A percentile compares a stretch with the other conserved stretches of the same genome.
Evolutionary conservation across 345 rosid genomes (phyloP).

Genomic region (Hibiscus tridactylites): DNA sequence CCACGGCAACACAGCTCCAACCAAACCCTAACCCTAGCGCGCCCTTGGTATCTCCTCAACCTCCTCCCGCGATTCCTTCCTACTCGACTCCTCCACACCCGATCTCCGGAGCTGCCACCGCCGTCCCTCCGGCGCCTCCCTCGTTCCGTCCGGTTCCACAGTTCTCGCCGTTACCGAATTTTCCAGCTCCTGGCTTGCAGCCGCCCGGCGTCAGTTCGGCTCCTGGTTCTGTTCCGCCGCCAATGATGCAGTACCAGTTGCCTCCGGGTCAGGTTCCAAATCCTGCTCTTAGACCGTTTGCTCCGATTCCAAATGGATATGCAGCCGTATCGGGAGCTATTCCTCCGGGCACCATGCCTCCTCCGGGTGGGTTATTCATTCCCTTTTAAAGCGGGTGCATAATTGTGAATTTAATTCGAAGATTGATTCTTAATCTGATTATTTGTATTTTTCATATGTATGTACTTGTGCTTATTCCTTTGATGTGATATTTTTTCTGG

Average conservation of each 20-base stretch:
- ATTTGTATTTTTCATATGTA: background rate
- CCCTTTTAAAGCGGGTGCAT: background rate
- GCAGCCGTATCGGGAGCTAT: constrained; percentile 29
- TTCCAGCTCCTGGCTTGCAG: constrained; percentile 31
- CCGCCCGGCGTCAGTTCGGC: constrained; percentile 65
- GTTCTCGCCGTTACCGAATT: constrained; percentile 36
- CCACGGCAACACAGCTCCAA: constrained; percentile 22
- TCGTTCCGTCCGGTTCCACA: constrained; percentile 66
- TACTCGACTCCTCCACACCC: constrained; percentile 21
- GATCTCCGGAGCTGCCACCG: constrained; percentile 29
- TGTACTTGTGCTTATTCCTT: background rate
- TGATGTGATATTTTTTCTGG: background rate
- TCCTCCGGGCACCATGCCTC: constrained; percentile 46
- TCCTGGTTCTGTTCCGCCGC: constrained; percentile 29
- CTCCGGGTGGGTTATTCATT: constrained; percentile 78
- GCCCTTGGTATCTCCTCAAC: constrained; percentile 6
- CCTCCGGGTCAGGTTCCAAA: constrained; percentile 53
- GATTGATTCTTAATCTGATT: background rate
- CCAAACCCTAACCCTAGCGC: constrained; percentile 19
- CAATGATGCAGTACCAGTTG: constrained; percentile 41
- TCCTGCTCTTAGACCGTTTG: constrained; percentile 44
- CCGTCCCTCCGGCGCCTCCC: constrained; percentile 38
- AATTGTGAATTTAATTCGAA: background rate
- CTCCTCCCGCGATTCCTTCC: constrained; percentile 23
- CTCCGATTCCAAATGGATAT: constrained; percentile 64